Conservation (phyloP, 108 stramenopile species). For the Mayamaea pseudoterrestris region DNA sequence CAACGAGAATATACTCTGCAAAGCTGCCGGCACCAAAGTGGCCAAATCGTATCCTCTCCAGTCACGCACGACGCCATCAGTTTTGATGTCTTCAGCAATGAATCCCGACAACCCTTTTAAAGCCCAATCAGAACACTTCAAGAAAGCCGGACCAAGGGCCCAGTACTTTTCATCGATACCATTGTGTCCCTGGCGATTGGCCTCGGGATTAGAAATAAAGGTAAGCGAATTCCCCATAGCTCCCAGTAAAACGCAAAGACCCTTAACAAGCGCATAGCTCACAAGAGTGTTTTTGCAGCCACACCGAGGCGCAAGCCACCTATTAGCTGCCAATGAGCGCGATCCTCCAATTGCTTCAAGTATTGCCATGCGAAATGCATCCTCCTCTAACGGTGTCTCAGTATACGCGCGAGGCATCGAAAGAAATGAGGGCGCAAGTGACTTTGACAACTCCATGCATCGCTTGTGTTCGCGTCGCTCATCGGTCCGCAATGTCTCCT, state of each 20-base stretch:
- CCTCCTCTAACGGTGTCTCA: slow-evolving; percentile 28
- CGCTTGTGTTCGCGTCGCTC: too few relatives aligned
- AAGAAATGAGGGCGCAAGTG: too few relatives aligned
- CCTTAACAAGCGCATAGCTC: slow-evolving; percentile 13
- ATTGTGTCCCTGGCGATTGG: background rate
- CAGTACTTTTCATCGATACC: slow-evolving; percentile 12
- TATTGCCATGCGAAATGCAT: slow-evolving; percentile 24
- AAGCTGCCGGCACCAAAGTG: too few relatives aligned
- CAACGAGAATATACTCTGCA: too few relatives aligned
- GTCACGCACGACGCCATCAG: too few relatives aligned
- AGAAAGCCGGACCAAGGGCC: slow-evolving; percentile 26
- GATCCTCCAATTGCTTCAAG: slow-evolving; percentile 23
- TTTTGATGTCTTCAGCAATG: too few relatives aligned
- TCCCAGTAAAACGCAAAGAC: slow-evolving; percentile 26
- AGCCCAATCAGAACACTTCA: slow-evolving; percentile 13
- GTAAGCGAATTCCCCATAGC: slow-evolving; percentile 33
- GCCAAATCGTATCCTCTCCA: too few relatives aligned
- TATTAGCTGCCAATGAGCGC: background rate
- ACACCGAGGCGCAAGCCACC: background rate
- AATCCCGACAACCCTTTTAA: slow-evolving; percentile 19
- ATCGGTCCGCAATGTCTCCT: too few relatives aligned
- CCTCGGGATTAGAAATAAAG: background rate
- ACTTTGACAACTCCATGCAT: too few relatives aligned
- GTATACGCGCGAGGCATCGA: too few relatives aligned
- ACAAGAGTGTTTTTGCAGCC: too few relatives aligned